Percentiles rank a stretch among this genome's conserved stretches.
phyloP scores from a whole-genome alignment of 768 basidiomycete species.

The Mycena sanguinolenta region DNA sequence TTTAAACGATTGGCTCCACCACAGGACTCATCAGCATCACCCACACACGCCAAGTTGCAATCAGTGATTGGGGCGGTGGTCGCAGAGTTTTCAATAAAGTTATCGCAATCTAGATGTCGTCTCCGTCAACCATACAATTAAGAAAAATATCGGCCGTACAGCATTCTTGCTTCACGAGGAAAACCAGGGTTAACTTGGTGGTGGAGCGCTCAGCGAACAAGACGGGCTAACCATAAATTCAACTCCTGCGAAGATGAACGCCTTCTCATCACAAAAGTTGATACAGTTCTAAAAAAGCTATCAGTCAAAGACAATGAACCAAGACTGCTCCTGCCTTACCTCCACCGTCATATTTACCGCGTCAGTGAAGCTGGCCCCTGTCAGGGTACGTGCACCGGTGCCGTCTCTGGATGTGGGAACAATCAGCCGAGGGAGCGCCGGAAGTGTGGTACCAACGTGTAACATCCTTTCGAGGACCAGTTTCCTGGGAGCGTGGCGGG shows the following conservation, averaged over 20 bases:
- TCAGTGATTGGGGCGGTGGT: conserved; percentile 61
- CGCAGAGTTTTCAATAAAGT: conserved; percentile 61
- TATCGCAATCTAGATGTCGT: conserved; percentile 69
- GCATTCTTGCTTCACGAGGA: conserved; percentile 56
- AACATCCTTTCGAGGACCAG: conserved; percentile 75
- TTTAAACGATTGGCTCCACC: conserved; percentile 73
- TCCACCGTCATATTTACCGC: conserved; percentile 72
- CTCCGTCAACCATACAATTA: background rate
- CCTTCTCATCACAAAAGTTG: conserved; percentile 57
- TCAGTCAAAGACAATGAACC: background rate
- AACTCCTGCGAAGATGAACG: conserved; percentile 76
- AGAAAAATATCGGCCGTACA: conserved; percentile 55
- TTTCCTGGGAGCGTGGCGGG: conserved; percentile 61
- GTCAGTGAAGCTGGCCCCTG: conserved; percentile 59
- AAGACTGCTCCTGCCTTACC: conserved; percentile 10
- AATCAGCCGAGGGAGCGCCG: conserved; percentile 15
- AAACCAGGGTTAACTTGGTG: conserved; percentile 23
- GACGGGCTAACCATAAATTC: conserved; percentile 61
- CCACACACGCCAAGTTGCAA: conserved; percentile 74
- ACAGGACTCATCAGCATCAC: conserved; percentile 69
- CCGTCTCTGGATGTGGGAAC: conserved; percentile 56
- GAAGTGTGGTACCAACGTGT: conserved; percentile 56
- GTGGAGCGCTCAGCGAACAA: conserved; percentile 11
- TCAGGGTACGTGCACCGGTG: conserved; percentile 69
- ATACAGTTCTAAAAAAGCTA: conserved; percentile 50